These are phyloP conservation scores for Aspergillus cristatus DNA, from an alignment of 495 filamentous ascomycete species.

Conservation along the genomic window DNA sequence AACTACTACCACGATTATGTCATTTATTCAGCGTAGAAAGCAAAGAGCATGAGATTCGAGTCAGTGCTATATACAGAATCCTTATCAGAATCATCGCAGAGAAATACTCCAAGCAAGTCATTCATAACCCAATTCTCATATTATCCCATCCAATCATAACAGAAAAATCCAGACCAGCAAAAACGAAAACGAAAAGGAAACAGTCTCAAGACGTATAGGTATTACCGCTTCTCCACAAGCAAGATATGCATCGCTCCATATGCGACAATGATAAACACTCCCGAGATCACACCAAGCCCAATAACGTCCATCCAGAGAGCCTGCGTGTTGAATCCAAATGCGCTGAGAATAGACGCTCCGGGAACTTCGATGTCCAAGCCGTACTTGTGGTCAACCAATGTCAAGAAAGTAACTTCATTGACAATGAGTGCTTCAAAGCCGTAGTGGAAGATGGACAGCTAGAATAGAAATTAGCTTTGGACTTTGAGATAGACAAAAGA, in stretches of 20 bases:
- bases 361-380: constrained; percentile 95
- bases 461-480: constrained; percentile 10
- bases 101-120: too few species aligned
- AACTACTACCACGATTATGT: too few species aligned
- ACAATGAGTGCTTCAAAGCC: constrained; percentile 94
- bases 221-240: constrained; percentile 80
- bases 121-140: too few species aligned
- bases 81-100: too few species aligned
- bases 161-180: neutral
- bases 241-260: constrained; percentile 91
- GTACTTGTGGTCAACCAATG: constrained; percentile 84
- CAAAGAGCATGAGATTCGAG: too few species aligned
- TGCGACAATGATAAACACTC: constrained; percentile 74
- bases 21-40: too few species aligned
- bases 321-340: constrained; percentile 80
- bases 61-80: too few species aligned
- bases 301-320: constrained; percentile 81
- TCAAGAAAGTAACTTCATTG: constrained; percentile 91
- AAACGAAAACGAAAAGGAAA: constrained; percentile 1
- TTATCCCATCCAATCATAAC: too few species aligned
- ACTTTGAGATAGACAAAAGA: constrained; percentile 1
- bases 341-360: constrained; percentile 84
- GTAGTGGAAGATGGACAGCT: constrained; percentile 98
- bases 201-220: too few species aligned
- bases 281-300: constrained; percentile 73